Base-by-base conservation (phyloP, 2,329 filamentous ascomycete genomes). In the Spiromastix sp. region DNA sequence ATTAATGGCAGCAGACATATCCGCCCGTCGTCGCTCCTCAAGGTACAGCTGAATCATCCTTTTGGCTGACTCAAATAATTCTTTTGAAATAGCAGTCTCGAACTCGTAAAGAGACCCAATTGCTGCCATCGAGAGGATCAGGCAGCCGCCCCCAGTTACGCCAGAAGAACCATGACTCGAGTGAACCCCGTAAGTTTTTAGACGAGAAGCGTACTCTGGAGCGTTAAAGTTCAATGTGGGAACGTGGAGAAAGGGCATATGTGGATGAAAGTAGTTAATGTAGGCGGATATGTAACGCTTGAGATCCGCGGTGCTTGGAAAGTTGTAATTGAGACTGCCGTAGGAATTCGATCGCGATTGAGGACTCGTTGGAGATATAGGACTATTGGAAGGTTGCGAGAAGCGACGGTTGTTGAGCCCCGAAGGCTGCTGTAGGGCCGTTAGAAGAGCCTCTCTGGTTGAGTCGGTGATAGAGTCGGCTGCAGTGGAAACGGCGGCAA, bases 21-120 rank as follows among this genome's bases (percentile, higher is more conserved):
- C 86, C 35, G 82, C 81, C 56, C 87, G 89, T 45, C 86, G 78
- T 39, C 86, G 75, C 57, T 94, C 86, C 56, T 96, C 89, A 21
- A 98, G 73, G 54, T 94, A 94, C 42, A 87, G 70, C 44, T 89
- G 80, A 39, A 96, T 93, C 80, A 94, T 85, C 62, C 86, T 93
- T 67, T 95, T 95, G 32, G 87, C 84, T 54, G 86, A 81, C 47
- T 93, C 85, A 51, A 95, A 95, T 5, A 98, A 63, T 30, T 93
- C 82, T 55, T 81, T 82, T 16, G 87, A 93, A 37, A 81, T 74
- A 18, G 71, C 69, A 39, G 79, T 76, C 40, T 96, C 87, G 52
- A 80, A 76, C 61, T 95, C 89, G 60, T 94, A 95, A 25, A 95
- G 67, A 22, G 84, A 81, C 15, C 83, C 84, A 46, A 81, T 79